A percentile compares a stretch with the other conserved stretches of the same genome.
phyloP scores from a whole-genome alignment of 2,329 filamentous ascomycete genomes.

The Blumeria hordei region DNA sequence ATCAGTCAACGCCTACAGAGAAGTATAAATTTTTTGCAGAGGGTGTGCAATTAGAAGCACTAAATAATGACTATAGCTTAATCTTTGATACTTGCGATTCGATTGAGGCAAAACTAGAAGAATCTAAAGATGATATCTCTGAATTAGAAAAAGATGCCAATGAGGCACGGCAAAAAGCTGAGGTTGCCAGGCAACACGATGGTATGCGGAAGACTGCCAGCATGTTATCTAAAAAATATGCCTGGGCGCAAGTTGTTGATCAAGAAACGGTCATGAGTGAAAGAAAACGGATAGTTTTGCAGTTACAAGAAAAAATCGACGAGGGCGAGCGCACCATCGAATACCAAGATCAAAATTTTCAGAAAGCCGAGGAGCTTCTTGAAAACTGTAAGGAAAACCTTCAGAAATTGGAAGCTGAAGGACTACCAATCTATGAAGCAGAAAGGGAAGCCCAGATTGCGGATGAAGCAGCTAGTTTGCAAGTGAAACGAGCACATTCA shows the following conservation, averaged over 20 bases:
- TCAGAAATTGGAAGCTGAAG: constrained; percentile 9
- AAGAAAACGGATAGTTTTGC: constrained; percentile 16
- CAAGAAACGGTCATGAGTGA: constrained; percentile 33
- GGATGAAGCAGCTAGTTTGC: constrained; percentile 26
- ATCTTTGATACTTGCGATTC: constrained; percentile 58
- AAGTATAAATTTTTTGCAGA: constrained; percentile 96
- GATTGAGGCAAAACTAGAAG: constrained; percentile 37
- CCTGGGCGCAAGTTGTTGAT: constrained; percentile 72
- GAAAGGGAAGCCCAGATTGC: constrained; percentile 24
- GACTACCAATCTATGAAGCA: constrained; percentile 22
- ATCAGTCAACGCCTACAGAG: constrained; percentile 52
- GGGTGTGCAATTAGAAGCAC: constrained; percentile 75
- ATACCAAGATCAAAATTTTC: constrained; percentile 20
- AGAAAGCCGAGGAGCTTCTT: constrained; percentile 15
- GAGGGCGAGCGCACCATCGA: constrained; percentile 22
- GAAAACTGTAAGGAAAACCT: constrained; percentile 12
- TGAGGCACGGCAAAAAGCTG: constrained; percentile 37
- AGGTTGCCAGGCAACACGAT: constrained; percentile 40
- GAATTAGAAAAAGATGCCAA: constrained; percentile 31
- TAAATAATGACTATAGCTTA: constrained; percentile 76
- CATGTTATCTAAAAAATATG: constrained; percentile 38
- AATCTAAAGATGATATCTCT: constrained; percentile 37
- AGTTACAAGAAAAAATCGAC: constrained; percentile 17
- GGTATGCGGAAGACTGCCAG: constrained; percentile 35
- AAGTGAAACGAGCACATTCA: constrained; percentile 26